A percentile compares a stretch with the other conserved stretches of the same genome.
phyloP scores from a whole-genome alignment of 2,329 filamentous ascomycete species.

The Calonectria montana region DNA sequence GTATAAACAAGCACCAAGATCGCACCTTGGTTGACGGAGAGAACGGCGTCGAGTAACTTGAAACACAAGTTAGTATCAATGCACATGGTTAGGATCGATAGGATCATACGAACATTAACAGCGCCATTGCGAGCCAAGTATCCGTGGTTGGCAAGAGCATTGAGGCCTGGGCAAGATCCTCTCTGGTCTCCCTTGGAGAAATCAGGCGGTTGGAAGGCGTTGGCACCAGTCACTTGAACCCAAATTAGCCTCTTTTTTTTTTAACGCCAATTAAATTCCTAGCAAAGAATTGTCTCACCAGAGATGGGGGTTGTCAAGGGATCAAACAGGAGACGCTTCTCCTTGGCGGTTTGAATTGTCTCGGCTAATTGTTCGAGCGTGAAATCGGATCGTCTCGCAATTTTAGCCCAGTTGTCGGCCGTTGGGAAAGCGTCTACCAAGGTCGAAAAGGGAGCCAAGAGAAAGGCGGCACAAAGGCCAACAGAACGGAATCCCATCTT shows the following conservation, averaged over 20 bases:
- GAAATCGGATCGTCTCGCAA: not conserved
- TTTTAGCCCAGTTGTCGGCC: not conserved
- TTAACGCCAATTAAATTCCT: not conserved
- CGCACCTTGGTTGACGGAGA: not conserved
- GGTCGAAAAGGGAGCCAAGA: not conserved
- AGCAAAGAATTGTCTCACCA: not conserved
- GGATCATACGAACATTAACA: not conserved
- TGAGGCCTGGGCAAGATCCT: not conserved
- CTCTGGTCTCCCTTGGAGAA: slow-evolving; percentile 2
- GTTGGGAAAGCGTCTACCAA: not conserved
- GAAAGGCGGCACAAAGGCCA: not conserved
- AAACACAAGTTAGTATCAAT: not conserved
- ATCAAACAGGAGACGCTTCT: not conserved
- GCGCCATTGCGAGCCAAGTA: not conserved
- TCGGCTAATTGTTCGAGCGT: not conserved
- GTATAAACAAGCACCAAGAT: rapidly evolving
- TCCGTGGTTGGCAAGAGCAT: not conserved
- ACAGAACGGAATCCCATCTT: not conserved
- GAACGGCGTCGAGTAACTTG: not conserved
- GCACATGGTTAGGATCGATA: no score
- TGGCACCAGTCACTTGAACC: not conserved
- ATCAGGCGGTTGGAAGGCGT: not conserved
- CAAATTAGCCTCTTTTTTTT: not conserved
- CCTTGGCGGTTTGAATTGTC: not conserved
- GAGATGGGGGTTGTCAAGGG: not conserved